These are phyloP conservation scores for Phaseolus coccineus DNA, from an alignment of 331 rosid genomes.

Conservation along the genomic window DNA sequence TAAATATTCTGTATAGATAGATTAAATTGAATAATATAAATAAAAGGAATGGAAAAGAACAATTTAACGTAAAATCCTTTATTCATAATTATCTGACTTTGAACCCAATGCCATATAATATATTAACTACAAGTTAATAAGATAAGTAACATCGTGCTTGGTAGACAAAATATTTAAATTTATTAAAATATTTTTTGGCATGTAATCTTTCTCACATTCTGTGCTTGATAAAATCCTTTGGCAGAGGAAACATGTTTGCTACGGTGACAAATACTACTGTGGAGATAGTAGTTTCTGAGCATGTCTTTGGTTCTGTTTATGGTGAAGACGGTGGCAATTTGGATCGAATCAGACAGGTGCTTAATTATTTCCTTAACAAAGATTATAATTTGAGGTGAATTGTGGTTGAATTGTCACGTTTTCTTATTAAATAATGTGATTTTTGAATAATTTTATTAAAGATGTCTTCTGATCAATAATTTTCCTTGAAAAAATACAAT, in stretches of 20 bases:
- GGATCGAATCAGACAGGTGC: conserved; percentile 65
- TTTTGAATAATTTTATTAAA: neutral
- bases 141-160: neutral
- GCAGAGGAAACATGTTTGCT: conserved; percentile 60
- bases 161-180: conserved; percentile 22
- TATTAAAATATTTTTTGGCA: conserved; percentile 2
- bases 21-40: no score
- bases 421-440: conserved; percentile 12
- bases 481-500: neutral
- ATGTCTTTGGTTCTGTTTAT: conserved; percentile 64
- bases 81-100: conserved; percentile 26
- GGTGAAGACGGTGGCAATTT: conserved; percentile 71
- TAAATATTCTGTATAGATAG: no score
- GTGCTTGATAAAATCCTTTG: conserved; percentile 35
- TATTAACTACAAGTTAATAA: neutral
- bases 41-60: neutral
- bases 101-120: neutral
- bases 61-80: no score
- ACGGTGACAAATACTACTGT: conserved; percentile 69
- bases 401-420: conserved; percentile 9
- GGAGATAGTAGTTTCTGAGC: conserved; percentile 63
- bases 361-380: conserved; percentile 27
- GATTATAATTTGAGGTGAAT: conserved; percentile 4
- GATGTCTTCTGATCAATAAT: neutral
- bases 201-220: conserved; percentile 32